Conservation (phyloP, 164 flowering plant species). For the Cinnamomum micranthum region DNA sequence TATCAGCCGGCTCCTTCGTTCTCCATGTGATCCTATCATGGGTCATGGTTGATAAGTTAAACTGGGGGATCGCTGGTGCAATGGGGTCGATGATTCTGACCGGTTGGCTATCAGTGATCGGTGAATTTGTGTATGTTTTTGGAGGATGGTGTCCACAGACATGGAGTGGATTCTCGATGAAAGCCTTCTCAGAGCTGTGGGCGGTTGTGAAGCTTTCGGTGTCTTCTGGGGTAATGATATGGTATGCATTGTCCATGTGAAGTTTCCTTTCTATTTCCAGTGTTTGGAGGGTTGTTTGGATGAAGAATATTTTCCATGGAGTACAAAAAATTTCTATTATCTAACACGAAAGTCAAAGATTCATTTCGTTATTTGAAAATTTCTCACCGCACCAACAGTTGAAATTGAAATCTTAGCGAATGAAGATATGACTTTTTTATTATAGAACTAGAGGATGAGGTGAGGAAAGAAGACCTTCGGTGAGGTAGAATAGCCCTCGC, state of each 20-base stretch:
- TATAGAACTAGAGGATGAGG: too few relatives aligned
- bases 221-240: conserved; percentile 63
- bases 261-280: background rate
- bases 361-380: background rate
- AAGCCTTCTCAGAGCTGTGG: conserved; percentile 54
- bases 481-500: too few relatives aligned
- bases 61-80: conserved; percentile 41
- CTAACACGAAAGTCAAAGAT: too few relatives aligned
- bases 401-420: too few relatives aligned
- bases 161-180: conserved; percentile 48
- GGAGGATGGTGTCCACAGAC: conserved; percentile 52
- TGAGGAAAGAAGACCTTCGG: too few relatives aligned
- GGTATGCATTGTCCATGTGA: conserved; percentile 26
- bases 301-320: too few relatives aligned
- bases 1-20: too few relatives aligned
- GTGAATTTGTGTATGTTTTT: conserved; percentile 28
- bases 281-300: too few relatives aligned
- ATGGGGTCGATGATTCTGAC: conserved; percentile 35
- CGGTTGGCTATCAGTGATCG: conserved; percentile 41
- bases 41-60: conserved; percentile 30
- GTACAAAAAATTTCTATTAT: background rate
- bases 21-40: conserved; percentile 22
- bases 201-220: conserved; percentile 49
- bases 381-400: too few relatives aligned
- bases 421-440: too few relatives aligned